Conservation (phyloP, 768 basidiomycete species). For the Lentinula raphanica region DNA sequence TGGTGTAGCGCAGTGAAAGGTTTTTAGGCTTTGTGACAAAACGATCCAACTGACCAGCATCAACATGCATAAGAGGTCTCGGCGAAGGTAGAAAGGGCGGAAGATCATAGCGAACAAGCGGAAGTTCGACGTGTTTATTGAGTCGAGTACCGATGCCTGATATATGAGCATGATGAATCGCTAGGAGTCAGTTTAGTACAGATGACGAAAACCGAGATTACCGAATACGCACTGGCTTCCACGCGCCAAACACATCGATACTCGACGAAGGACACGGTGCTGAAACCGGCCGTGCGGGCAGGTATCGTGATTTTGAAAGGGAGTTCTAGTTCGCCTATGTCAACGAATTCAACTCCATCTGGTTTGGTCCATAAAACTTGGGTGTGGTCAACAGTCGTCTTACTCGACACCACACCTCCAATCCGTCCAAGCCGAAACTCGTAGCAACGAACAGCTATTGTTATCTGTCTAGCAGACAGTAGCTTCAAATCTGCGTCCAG, state of each 20-base stretch:
- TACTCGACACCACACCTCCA: slow-evolving; percentile 46
- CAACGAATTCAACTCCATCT: slow-evolving; percentile 48
- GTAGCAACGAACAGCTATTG: slow-evolving; percentile 78
- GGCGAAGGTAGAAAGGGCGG: slow-evolving; percentile 36
- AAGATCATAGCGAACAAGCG: slow-evolving; percentile 65
- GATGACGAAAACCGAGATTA: background rate
- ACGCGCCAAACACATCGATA: slow-evolving; percentile 80
- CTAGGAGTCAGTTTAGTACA: slow-evolving; percentile 28
- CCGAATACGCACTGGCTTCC: slow-evolving; percentile 60
- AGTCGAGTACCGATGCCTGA: slow-evolving; percentile 63
- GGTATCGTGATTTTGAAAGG: slow-evolving; percentile 73
- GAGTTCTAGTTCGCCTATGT: slow-evolving; percentile 60
- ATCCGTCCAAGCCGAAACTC: slow-evolving; percentile 66
- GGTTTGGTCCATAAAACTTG: slow-evolving; percentile 67
- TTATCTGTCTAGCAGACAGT: slow-evolving; percentile 60
- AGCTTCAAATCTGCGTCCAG: slow-evolving; percentile 67
- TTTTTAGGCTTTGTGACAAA: slow-evolving; percentile 51
- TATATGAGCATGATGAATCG: slow-evolving; percentile 63
- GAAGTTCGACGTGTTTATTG: slow-evolving; percentile 65
- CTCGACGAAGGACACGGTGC: slow-evolving; percentile 68
- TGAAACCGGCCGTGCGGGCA: slow-evolving; percentile 54
- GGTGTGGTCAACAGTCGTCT: slow-evolving; percentile 63
- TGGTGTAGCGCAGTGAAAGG: slow-evolving; percentile 53
- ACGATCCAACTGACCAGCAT: slow-evolving; percentile 32
- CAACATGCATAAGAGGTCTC: slow-evolving; percentile 28